Evolutionary conservation across 208 protist species (phyloP).

Genomic region (Wallacemonas sp.): DNA sequence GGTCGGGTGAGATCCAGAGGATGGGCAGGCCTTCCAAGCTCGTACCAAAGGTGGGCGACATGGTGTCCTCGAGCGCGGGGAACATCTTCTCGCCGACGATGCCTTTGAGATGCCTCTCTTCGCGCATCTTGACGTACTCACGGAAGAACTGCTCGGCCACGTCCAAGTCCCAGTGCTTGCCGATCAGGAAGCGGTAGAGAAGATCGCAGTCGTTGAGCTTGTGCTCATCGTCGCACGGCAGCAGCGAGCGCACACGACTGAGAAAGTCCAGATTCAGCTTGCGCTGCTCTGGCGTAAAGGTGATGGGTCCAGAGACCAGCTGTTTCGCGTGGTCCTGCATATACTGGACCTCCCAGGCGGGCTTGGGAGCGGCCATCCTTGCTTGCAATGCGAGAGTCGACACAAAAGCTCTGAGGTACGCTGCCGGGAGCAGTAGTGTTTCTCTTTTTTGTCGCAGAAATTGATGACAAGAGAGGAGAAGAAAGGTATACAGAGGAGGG

Average conservation of each 20-base stretch:
- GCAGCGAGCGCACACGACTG: slow-evolving; percentile 34
- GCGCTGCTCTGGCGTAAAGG: slow-evolving; percentile 51
- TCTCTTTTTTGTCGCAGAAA: too few relatives aligned
- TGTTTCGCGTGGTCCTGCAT: slow-evolving; percentile 35
- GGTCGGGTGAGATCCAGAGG: slow-evolving; percentile 71
- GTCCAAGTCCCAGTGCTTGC: slow-evolving; percentile 49
- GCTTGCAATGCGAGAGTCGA: too few relatives aligned
- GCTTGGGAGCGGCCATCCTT: not conserved
- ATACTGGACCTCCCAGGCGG: slow-evolving; percentile 45
- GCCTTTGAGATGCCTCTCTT: slow-evolving; percentile 42
- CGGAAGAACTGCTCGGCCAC: slow-evolving; percentile 40
- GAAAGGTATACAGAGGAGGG: too few relatives aligned
- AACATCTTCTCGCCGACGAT: slow-evolving; percentile 52
- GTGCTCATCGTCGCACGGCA: slow-evolving; percentile 68
- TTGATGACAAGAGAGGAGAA: not conserved
- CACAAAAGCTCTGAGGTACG: too few relatives aligned
- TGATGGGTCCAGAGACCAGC: slow-evolving; percentile 35
- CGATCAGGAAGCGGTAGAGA: slow-evolving; percentile 84
- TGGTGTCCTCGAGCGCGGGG: slow-evolving; percentile 34
- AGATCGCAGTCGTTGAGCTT: slow-evolving; percentile 82
- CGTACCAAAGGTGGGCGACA: slow-evolving; percentile 57
- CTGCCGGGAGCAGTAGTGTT: too few relatives aligned
- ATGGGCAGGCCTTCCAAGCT: slow-evolving; percentile 64
- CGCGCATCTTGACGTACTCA: slow-evolving; percentile 49
- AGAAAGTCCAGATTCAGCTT: slow-evolving; percentile 61